Evolutionary conservation across 2,329 filamentous ascomycete genomes (phyloP).

Genomic region (Diatrype stigma): DNA sequence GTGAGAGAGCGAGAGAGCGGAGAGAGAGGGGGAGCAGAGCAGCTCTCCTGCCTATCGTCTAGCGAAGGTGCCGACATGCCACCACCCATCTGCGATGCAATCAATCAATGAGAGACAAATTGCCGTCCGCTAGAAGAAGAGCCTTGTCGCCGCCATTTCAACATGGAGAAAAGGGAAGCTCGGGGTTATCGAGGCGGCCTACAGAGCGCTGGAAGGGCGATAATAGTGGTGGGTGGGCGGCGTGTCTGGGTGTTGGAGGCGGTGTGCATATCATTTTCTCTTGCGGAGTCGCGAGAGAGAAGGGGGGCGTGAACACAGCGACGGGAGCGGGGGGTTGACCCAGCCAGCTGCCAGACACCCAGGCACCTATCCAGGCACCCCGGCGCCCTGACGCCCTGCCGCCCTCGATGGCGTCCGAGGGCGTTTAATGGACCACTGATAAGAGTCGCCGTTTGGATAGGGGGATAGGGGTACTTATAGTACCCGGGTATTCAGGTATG

Average conservation of each 20-base stretch:
- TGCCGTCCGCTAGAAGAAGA: not conserved
- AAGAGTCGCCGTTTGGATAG: not conserved
- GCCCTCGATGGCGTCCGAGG: not conserved
- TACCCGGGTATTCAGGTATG: too few relatives aligned
- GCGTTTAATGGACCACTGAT: not conserved
- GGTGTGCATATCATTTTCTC: conserved; percentile 1
- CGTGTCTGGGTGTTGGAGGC: not conserved
- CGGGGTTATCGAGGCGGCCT: not conserved
- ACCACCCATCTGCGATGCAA: too few relatives aligned
- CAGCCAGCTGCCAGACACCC: not conserved
- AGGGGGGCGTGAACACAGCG: not conserved
- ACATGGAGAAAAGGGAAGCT: not conserved
- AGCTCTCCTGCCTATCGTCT: not conserved
- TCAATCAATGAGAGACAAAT: not conserved
- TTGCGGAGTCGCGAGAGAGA: not conserved
- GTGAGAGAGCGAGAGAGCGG: too few relatives aligned
- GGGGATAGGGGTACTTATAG: too few relatives aligned
- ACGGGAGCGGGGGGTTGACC: not conserved
- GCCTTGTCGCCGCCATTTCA: not conserved
- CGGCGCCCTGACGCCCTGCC: too few relatives aligned
- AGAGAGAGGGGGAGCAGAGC: too few relatives aligned
- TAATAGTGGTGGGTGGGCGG: not conserved
- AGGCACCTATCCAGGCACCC: too few relatives aligned
- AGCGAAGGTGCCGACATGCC: too few relatives aligned
- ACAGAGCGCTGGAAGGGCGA: not conserved